A percentile compares a stretch with the other conserved stretches of the same genome.
Conservation (phyloP, 208 protist species). For the Acanthamoeba royreba region DNA sequence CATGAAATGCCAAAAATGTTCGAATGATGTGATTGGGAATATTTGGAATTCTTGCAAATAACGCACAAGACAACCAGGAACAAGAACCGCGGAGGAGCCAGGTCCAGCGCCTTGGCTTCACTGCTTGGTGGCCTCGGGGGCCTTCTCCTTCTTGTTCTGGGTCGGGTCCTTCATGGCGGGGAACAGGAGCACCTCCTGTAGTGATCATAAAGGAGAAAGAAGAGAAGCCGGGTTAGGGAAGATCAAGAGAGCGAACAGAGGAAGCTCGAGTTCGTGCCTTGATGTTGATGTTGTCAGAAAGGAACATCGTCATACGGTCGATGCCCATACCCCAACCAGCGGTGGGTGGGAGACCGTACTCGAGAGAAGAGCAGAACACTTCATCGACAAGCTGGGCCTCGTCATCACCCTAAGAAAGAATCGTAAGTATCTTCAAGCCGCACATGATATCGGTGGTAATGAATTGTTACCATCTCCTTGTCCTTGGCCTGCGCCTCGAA, state of each 20-base stretch:
- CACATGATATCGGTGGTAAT: no score
- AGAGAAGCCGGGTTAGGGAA: not conserved
- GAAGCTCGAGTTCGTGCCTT: conserved; percentile 78
- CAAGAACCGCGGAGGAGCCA: no score
- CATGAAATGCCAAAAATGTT: no score
- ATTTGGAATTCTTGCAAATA: no score
- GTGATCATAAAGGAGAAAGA: not conserved
- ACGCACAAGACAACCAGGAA: no score
- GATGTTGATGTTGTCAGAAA: conserved; percentile 98
- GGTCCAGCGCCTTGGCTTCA: no score
- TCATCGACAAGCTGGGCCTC: conserved; percentile 98
- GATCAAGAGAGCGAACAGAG: not conserved
- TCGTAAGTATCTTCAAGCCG: no score
- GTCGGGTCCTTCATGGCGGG: conserved; percentile 85
- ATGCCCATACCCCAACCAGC: conserved; percentile 99
- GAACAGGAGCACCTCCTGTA: conserved; percentile 87
- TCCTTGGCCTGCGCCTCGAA: conserved; percentile 95
- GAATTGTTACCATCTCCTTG: conserved; percentile 10
- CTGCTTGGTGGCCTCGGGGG: no score
- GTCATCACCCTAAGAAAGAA: conserved; percentile 89
- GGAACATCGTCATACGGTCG: conserved; percentile 98
- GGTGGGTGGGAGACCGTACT: conserved; percentile 99
- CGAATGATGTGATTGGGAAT: no score
- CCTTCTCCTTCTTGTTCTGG: not conserved
- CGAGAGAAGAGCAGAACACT: conserved; percentile 93